Evolutionary conservation across 2,329 filamentous ascomycete genomes (phyloP).

Genomic region (Sordariomycetes sp.): DNA sequence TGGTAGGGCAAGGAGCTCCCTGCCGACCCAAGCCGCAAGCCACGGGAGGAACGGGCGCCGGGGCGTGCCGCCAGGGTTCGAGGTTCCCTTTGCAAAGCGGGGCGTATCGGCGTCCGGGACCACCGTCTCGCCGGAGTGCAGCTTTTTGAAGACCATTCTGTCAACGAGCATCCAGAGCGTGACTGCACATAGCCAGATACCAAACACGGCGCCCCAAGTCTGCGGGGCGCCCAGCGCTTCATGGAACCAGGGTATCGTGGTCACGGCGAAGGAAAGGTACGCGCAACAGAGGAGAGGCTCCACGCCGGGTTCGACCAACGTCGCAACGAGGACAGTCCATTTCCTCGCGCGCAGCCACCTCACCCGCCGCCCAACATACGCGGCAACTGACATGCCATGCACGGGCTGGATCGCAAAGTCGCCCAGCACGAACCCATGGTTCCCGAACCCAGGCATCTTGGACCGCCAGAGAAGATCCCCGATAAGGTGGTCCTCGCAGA

Average conservation of each 20-base stretch:
- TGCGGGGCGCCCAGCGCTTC: slow-evolving; percentile 35
- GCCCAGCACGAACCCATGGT: slow-evolving; percentile 73
- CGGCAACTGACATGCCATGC: slow-evolving; percentile 60
- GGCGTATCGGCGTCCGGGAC: slow-evolving; percentile 63
- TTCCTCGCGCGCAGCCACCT: slow-evolving; percentile 90
- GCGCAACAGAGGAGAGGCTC: slow-evolving; percentile 76
- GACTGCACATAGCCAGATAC: slow-evolving; percentile 55
- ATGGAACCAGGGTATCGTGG: slow-evolving; percentile 54
- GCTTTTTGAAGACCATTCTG: slow-evolving; percentile 54
- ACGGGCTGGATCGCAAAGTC: slow-evolving; percentile 88
- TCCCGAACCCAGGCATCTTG: slow-evolving; percentile 49
- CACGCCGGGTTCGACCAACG: slow-evolving; percentile 82
- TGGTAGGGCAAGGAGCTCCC: slow-evolving; percentile 71
- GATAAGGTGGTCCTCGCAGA: slow-evolving; percentile 95
- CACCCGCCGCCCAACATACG: slow-evolving; percentile 70
- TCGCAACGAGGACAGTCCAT: slow-evolving; percentile 81
- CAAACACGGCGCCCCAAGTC: slow-evolving; percentile 54
- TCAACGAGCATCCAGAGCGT: slow-evolving; percentile 63
- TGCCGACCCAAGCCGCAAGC: slow-evolving; percentile 70
- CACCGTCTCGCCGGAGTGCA: slow-evolving; percentile 63
- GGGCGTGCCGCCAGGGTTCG: slow-evolving; percentile 21
- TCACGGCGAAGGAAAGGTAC: slow-evolving; percentile 68
- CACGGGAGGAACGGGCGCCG: slow-evolving; percentile 54
- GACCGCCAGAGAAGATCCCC: slow-evolving; percentile 81
- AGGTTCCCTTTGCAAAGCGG: slow-evolving; percentile 46